Evolutionary conservation across 208 protist species (phyloP).

Genomic region (Polymyxa betae): DNA sequence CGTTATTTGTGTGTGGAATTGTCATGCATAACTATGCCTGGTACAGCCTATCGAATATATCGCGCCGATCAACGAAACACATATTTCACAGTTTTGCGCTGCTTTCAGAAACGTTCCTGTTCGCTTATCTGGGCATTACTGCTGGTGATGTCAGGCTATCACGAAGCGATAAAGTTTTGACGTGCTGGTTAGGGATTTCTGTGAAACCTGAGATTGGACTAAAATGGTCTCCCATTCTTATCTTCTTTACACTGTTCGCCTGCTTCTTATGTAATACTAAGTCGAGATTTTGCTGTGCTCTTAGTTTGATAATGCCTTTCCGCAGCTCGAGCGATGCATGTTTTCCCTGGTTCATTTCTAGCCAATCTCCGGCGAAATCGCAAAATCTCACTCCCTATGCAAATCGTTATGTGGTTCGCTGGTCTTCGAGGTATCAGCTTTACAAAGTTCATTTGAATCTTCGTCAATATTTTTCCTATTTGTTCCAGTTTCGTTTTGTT

Average conservation of each 20-base stretch:
- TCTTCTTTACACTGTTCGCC: not conserved
- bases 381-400: constrained; percentile 49
- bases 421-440: constrained; percentile 60
- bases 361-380: constrained; percentile 25
- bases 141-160: not conserved
- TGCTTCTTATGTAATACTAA: constrained; percentile 38
- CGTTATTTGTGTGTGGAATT: constrained; percentile 57
- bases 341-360: not conserved
- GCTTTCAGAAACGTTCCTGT: constrained; percentile 52
- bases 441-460: no score
- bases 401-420: constrained; percentile 57
- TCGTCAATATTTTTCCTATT: not conserved
- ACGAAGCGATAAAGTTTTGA: not conserved
- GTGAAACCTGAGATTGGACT: not conserved
- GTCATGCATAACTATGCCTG: constrained; percentile 58
- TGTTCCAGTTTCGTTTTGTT: not conserved
- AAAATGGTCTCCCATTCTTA: not conserved
- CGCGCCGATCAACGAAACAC: constrained; percentile 23
- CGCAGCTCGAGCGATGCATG: not conserved
- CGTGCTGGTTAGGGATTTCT: not conserved
- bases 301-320: not conserved
- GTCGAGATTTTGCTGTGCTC: no score
- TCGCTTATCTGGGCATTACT: constrained; percentile 38
- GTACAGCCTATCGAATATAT: constrained; percentile 49
- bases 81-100: constrained; percentile 35